Evolutionary conservation across 2,329 filamentous ascomycete genomes (phyloP).

Genomic region (Furcasterigmium furcatum): DNA sequence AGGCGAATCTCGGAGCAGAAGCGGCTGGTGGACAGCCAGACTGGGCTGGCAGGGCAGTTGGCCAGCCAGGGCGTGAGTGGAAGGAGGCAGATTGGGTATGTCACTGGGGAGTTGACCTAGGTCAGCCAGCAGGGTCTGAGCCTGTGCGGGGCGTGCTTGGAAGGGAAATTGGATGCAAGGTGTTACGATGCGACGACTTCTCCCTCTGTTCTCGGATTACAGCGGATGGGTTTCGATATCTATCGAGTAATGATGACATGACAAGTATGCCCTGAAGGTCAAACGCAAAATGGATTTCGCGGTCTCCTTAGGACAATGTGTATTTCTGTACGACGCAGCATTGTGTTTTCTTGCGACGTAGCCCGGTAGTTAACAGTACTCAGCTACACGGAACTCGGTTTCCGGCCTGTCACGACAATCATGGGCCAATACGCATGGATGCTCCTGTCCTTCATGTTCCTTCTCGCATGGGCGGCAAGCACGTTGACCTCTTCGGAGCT

Average conservation of each 20-base stretch:
- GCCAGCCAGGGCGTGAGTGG: conserved; percentile 24
- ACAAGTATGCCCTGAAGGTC: too few species aligned
- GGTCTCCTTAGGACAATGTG: neutral
- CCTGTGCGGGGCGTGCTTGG: too few species aligned
- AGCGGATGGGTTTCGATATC: too few species aligned
- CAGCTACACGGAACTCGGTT: too few species aligned
- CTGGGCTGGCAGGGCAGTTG: conserved; percentile 30
- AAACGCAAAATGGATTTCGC: too few species aligned
- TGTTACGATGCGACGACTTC: neutral
- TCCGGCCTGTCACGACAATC: conserved; percentile 19
- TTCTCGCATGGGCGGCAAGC: conserved; percentile 18
- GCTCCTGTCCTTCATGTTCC: conserved; percentile 17
- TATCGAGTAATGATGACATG: too few species aligned
- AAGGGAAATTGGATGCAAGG: too few species aligned
- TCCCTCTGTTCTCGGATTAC: neutral
- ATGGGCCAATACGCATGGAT: conserved; percentile 30
- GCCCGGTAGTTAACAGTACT: too few species aligned
- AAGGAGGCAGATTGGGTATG: conserved; percentile 52
- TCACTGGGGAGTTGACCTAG: conserved; percentile 47
- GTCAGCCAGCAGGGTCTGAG: too few species aligned
- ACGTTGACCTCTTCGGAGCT: conserved; percentile 21
- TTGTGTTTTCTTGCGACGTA: too few species aligned
- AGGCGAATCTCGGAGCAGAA: conserved; percentile 46
- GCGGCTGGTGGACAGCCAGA: conserved; percentile 44
- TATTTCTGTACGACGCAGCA: neutral